Base-by-base conservation (phyloP, 2,329 filamentous ascomycete species). In the Aspergillus sp. region DNA sequence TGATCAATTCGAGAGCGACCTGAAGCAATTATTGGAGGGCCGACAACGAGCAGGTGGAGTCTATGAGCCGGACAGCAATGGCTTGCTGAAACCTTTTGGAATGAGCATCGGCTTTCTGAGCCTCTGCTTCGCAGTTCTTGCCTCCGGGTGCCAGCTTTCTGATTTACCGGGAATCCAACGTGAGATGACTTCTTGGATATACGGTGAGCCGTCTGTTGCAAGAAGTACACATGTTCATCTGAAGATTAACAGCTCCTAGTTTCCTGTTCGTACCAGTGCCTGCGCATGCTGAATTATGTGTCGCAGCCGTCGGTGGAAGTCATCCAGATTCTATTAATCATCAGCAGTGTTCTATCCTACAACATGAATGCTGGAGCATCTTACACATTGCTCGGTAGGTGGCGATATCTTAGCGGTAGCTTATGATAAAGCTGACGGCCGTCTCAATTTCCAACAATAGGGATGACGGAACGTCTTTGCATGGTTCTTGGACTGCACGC, bases 331-430 rank as follows among this genome's bases (percentile, higher is more conserved):
- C 76, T 87, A 38, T 74, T 87, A 18, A 83, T 87, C 24, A 84
- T 87, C 26, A 83, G 83, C 61, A 85, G 85, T 67, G 84, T 85
- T 51, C 78, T 85, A 39, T 84, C 83, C 1, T 85, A 85, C 68
- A 85, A 85, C 64, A 85, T 85, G 83, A 87, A 87, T 59, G 84
- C 85, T 15, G 85, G 85, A 8, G 83, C 85, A 26, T 82, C 84
- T 9, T 87, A 86, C 77, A 83, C 83, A 42, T 69, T 87, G 48
- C 81, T 84, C 30, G 82, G 78, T 76, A 62, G 60, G 71, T 64
- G 80, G 8, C 38, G 30, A 55, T 3, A 34, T 34, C 9, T 30
- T 30, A 30, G 8, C 26, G 26, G 9, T 9, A 30, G 8, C 26
- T 30, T 30, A 30, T 6, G 6, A 20, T 15, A 43, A 39, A 26